Evolutionary conservation across 2,329 filamentous ascomycete genomes (phyloP).

Genomic region (Cladophialophora exuberans): DNA sequence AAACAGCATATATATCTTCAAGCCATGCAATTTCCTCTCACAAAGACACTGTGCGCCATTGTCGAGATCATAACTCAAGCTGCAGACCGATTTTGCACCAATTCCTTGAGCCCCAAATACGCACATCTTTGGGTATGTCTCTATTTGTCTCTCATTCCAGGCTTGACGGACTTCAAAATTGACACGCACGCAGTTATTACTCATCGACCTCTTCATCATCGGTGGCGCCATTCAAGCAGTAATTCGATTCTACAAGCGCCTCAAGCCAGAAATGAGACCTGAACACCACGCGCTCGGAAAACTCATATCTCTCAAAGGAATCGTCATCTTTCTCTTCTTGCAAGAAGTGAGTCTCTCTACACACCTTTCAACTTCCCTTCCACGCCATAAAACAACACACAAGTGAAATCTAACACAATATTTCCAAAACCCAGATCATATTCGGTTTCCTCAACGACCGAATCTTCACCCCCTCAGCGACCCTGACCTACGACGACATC

Average conservation of each 20-base stretch:
- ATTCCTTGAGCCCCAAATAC: slow-evolving; percentile 74
- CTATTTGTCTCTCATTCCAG: neutral
- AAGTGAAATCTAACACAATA: no score
- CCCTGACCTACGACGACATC: slow-evolving; percentile 64
- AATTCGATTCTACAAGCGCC: slow-evolving; percentile 81
- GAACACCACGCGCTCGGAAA: slow-evolving; percentile 14
- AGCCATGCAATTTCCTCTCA: slow-evolving; percentile 82
- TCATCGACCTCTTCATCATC: slow-evolving; percentile 11
- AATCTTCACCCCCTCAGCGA: slow-evolving; percentile 55
- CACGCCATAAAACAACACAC: no score
- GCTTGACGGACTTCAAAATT: neutral
- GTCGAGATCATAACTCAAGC: slow-evolving; percentile 75
- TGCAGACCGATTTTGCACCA: slow-evolving; percentile 72
- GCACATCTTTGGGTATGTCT: slow-evolving; percentile 70
- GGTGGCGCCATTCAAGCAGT: slow-evolving; percentile 65
- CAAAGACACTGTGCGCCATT: slow-evolving; percentile 76
- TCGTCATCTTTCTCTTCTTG: slow-evolving; percentile 90
- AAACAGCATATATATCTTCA: slow-evolving; percentile 65
- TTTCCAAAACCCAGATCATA: slow-evolving; percentile 48
- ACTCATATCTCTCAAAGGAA: slow-evolving; percentile 76
- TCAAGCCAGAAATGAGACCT: slow-evolving; percentile 72
- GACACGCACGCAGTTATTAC: neutral
- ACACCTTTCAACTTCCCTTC: no score
- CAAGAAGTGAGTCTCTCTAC: slow-evolving; percentile 52
- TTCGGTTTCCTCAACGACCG: slow-evolving; percentile 62